phyloP scores from a whole-genome alignment of 805 yeast species.

The Saccharomycopsis olivae region DNA sequence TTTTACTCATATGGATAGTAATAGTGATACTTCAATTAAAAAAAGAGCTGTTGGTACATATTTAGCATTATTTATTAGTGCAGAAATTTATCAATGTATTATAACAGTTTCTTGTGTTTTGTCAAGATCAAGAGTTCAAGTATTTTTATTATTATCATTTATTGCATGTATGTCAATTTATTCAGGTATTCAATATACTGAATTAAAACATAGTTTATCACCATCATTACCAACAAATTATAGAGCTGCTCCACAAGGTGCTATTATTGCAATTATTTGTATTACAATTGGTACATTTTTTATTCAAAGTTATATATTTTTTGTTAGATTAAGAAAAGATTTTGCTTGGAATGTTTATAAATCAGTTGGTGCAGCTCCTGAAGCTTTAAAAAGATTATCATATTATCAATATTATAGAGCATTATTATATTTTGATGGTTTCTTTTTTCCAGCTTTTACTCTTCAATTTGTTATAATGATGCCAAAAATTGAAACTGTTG shows the following conservation, averaged over 20 bases:
- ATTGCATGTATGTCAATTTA: conserved; percentile 31
- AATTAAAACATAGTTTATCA: conserved; percentile 22
- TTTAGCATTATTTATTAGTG: conserved; percentile 31
- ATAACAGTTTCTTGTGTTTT: conserved; percentile 27
- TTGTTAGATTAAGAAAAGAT: conserved; percentile 24
- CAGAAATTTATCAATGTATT: conserved; percentile 29
- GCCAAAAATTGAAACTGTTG: conserved; percentile 26
- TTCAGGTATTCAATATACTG: conserved; percentile 32
- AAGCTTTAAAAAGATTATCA: conserved; percentile 24
- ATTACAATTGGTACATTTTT: conserved; percentile 27
- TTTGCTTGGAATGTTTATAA: conserved; percentile 31
- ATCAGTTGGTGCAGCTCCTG: conserved; percentile 30
- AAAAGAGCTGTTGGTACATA: conserved; percentile 21
- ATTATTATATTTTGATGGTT: conserved; percentile 24
- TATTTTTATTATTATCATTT: conserved; percentile 27
- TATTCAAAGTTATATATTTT: conserved; percentile 23
- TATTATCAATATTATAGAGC: conserved; percentile 28
- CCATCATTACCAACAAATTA: conserved; percentile 20
- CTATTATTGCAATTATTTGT: conserved; percentile 29
- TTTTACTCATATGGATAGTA: conserved; percentile 22
- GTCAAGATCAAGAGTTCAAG: conserved; percentile 27
- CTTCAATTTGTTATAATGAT: conserved; percentile 32
- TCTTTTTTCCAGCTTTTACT: conserved; percentile 33
- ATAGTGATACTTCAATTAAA: conserved; percentile 18
- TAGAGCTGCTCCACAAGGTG: conserved; percentile 25